A percentile compares a stretch with the other conserved stretches of the same genome.
Evolutionary conservation across 306 rosid species (phyloP).

Genomic region (Acmispon strigosus): DNA sequence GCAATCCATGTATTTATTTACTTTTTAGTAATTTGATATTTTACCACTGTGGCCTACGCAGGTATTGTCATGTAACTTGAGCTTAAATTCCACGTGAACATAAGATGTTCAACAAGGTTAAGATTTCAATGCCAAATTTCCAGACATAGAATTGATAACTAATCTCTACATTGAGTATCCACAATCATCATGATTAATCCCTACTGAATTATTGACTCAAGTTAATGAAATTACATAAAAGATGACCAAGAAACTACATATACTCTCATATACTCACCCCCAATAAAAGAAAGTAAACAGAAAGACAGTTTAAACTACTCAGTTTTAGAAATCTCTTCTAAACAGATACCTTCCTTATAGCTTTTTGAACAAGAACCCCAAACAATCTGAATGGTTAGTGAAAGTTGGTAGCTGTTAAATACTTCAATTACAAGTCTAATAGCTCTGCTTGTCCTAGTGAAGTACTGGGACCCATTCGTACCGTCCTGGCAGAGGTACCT

Average conservation of each 20-base stretch:
- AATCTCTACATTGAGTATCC: conserved; percentile 26
- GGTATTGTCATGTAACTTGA: too few relatives aligned
- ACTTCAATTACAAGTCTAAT: conserved; percentile 18
- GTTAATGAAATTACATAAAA: conserved; percentile 10
- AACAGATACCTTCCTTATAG: conserved; percentile 5
- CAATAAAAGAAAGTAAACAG: conserved; percentile 21
- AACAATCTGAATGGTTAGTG: conserved; percentile 26
- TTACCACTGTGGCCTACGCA: too few relatives aligned
- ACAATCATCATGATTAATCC: conserved; percentile 10
- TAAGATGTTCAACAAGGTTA: not conserved
- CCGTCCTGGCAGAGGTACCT: conserved; percentile 69
- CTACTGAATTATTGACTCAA: conserved; percentile 43
- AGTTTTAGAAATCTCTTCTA: conserved; percentile 12
- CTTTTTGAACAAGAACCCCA: conserved; percentile 16
- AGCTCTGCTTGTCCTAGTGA: conserved; percentile 33
- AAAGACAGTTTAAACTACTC: conserved; percentile 10
- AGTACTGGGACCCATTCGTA: conserved; percentile 79
- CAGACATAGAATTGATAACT: not conserved
- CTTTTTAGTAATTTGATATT: too few relatives aligned
- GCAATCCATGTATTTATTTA: too few relatives aligned
- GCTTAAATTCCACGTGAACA: too few relatives aligned
- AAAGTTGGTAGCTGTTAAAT: conserved; percentile 27
- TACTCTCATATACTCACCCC: conserved; percentile 19
- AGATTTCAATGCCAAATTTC: not conserved
- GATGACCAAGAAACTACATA: conserved; percentile 29